Base-by-base conservation (phyloP, 805 yeast genomes). In the Tetrapisispora namnaoensis region DNA sequence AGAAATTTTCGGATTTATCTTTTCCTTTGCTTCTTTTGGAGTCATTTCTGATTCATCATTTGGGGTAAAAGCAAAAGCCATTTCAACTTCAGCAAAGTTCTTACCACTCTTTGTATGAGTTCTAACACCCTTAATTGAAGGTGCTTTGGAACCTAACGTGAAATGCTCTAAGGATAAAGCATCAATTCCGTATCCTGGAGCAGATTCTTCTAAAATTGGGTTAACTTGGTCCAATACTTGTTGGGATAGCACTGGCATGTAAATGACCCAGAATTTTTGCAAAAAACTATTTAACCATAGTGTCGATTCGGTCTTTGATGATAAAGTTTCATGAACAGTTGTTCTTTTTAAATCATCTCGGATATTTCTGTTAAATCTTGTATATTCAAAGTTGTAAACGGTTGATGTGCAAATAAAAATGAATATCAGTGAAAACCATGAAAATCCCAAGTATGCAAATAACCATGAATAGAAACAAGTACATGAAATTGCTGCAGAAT, bases 1-100 rank as follows among this genome's bases (percentile, higher is more conserved):
- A 1, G 88, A 87, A 51, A 86, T 86, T 61, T 83, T 85, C 7
- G 95, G 95, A 59, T 82, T 84, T 51, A 84, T 71, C 62, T 82
- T 83, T 64, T 78, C 77, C 55, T 74, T 77, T 53, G 82, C 75
- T 67, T 86, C 87, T 54, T 77, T 78, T 56, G 79, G 80, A 44
- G 95, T 86, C 93, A 86, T 84, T 62, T 82, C 88, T 53, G 83
- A 86, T 28, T 86, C 80, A 66, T 86, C 90, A 63, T 79, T 83
- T 39, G 95, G 95, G 44, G 90, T 76, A 60, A 86, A 86, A 6
- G 83, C 80, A 59, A 86, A 82, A 8, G 80, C 79, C 90, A 91
- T 84, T 64, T 83, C 90, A 91, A 85, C 82, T 65, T 85, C 90
- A 53, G 82, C 80, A 42, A 75, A 69, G 59, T 82, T 81, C 38